Evolutionary conservation across 169 alveolate genomes (phyloP), one percentile per base, ranked within the genome.

Genomic region (Toxoplasma gondii): DNA sequence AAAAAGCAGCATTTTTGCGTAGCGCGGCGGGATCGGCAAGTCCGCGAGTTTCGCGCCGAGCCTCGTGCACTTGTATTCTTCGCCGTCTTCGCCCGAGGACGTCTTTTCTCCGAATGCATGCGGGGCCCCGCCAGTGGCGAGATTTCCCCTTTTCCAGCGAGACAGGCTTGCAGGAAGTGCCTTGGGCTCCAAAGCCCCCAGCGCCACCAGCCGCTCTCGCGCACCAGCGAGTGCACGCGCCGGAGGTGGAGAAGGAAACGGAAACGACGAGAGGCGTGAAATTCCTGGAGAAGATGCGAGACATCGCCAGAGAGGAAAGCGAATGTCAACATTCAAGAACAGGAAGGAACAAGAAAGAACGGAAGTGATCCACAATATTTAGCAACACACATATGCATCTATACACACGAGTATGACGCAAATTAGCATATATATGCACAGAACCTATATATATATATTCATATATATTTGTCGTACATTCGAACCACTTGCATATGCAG

Each of bases 21-120:
- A 94, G 43, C 96, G 94, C 27, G 96, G 96, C n/a, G 95, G 93
- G 2, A 94, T 88, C 67, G 96, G 96, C 74, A 94, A 86, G 45
- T 38, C 88, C 34, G 95, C 88, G 90, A 94, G 67, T 44, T 91
- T 93, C 54, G 70, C 81, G 74, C 96, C 96, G 43, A 94, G 95
- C 74, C 38, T n/a, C 0, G 96, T 91, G 92, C 96, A 94, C 81
- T 81, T 54, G 74, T 70, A 87, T 39, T 84, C 94, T 27, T 82
- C 93, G 41, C 80, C 88, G n/a, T 86, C 39, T 1, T 97, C 96
- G 38, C 90, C 27, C 54, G 69, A 43, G 31, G 49, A 2, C 41
- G 90, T 34, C 31, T 38, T 36, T n/a, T 2, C 91, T 16, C n/a
- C 67, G 2, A 24, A 29, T 80, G 88, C 88, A 7, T 22, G 44